Evolutionary conservation across 1,139 yeast species (phyloP).

Genomic region (Saccharomycopsis phalli): DNA sequence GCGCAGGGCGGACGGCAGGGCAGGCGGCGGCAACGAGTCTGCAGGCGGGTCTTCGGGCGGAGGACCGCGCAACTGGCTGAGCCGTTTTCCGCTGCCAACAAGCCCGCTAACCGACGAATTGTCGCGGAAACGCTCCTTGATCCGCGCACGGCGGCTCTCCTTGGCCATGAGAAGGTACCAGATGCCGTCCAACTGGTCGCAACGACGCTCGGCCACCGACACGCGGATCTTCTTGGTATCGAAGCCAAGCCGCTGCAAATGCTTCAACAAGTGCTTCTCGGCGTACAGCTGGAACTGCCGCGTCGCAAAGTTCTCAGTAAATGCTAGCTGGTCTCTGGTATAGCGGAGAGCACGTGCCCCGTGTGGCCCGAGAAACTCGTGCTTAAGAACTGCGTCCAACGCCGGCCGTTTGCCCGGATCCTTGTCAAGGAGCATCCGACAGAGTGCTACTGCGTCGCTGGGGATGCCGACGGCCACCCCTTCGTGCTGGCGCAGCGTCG

Average conservation of each 20-base stretch:
- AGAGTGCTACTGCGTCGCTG: slow-evolving; percentile 39
- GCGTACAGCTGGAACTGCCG: slow-evolving; percentile 47
- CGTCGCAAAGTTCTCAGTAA: slow-evolving; percentile 30
- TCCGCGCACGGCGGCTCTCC: slow-evolving; percentile 43
- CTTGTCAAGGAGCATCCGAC: slow-evolving; percentile 51
- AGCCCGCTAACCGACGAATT: slow-evolving; percentile 39
- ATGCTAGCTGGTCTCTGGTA: slow-evolving; percentile 35
- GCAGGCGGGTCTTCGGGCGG: too few species aligned
- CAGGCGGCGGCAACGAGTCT: slow-evolving; percentile 22
- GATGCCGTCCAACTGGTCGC: slow-evolving; percentile 77
- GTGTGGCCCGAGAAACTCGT: slow-evolving; percentile 49
- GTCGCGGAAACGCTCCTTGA: slow-evolving; percentile 23
- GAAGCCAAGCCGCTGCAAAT: slow-evolving; percentile 54
- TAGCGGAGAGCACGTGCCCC: slow-evolving; percentile 37
- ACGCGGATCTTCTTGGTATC: slow-evolving; percentile 56
- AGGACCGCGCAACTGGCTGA: slow-evolving; percentile 25
- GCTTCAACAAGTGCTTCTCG: slow-evolving; percentile 60
- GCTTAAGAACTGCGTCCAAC: slow-evolving; percentile 48
- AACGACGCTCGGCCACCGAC: slow-evolving; percentile 51
- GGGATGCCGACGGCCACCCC: slow-evolving; percentile 29
- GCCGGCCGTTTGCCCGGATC: slow-evolving; percentile 60
- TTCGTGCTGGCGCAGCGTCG: slow-evolving; percentile 17
- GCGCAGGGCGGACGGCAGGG: slow-evolving; percentile 23
- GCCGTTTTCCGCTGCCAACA: slow-evolving; percentile 27
- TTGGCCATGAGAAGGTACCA: slow-evolving; percentile 69